Conservation (phyloP, 768 basidiomycete species). For the Postia placenta region DNA sequence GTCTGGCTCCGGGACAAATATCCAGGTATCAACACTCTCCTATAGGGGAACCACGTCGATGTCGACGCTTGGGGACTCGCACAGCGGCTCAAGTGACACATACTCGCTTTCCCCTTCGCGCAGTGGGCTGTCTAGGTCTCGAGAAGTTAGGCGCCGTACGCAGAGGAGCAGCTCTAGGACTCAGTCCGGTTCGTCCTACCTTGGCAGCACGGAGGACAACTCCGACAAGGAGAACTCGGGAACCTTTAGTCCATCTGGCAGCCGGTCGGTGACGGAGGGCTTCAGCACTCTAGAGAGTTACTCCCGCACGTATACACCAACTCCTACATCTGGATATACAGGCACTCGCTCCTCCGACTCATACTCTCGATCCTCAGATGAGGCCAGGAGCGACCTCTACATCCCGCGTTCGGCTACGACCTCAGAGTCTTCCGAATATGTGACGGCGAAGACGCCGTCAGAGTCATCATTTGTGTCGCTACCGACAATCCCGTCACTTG, state of each 20-base stretch:
- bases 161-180: slow-evolving; percentile 37
- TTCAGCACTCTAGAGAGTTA: slow-evolving; percentile 25
- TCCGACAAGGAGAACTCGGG: slow-evolving; percentile 55
- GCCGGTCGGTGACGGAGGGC: slow-evolving; percentile 6
- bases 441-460: slow-evolving; percentile 12
- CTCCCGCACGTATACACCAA: slow-evolving; percentile 13
- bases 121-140: slow-evolving; percentile 45
- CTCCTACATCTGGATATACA: slow-evolving; percentile 12
- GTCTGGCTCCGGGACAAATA: slow-evolving; percentile 38
- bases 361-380: slow-evolving; percentile 10
- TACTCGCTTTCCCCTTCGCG: slow-evolving; percentile 45
- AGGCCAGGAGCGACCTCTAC: not conserved
- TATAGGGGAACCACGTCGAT: slow-evolving; percentile 46
- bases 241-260: slow-evolving; percentile 14
- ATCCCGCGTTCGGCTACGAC: not conserved
- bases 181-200: slow-evolving; percentile 35
- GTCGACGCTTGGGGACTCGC: slow-evolving; percentile 53
- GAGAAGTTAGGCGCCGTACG: slow-evolving; percentile 49
- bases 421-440: slow-evolving; percentile 4
- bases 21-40: slow-evolving; percentile 45
- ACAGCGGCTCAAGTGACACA: slow-evolving; percentile 22
- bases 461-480: slow-evolving; percentile 47
- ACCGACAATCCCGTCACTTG: slow-evolving; percentile 51
- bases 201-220: slow-evolving; percentile 31
- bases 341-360: slow-evolving; percentile 11